phyloP scores from a whole-genome alignment of 1,139 yeast genomes.

The Magnusiomyces tetraspermus region DNA sequence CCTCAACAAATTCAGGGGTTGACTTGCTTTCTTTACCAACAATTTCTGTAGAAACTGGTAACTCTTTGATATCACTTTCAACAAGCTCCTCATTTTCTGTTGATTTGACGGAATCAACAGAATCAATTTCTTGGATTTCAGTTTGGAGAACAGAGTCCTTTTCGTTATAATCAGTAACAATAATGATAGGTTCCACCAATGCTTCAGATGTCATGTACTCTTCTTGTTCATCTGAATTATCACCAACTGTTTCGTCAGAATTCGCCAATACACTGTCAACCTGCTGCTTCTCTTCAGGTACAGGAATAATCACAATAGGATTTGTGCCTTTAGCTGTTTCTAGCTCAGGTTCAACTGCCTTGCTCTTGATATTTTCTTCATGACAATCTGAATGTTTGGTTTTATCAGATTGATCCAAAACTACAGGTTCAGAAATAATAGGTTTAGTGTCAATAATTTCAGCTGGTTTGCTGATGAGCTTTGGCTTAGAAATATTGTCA shows the following conservation, averaged over 20 bases:
- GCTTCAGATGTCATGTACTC: background rate
- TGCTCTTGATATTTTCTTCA: background rate
- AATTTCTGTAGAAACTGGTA: too few species aligned
- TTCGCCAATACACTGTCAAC: background rate
- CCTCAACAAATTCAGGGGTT: too few species aligned
- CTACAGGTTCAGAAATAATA: background rate
- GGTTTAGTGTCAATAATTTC: background rate
- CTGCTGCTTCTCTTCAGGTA: background rate
- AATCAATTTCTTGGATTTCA: background rate
- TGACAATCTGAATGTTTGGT: background rate
- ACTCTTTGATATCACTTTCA: too few species aligned
- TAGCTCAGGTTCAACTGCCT: too few species aligned
- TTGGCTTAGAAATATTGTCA: background rate
- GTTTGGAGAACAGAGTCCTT: background rate
- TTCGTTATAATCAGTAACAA: background rate
- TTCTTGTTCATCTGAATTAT: background rate
- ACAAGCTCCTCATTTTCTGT: background rate
- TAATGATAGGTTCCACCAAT: background rate
- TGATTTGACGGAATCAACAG: background rate
- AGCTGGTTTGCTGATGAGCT: background rate
- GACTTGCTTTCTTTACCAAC: too few species aligned
- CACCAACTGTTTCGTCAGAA: background rate
- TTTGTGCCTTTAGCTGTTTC: too few species aligned
- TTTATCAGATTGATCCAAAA: background rate
- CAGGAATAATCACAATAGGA: background rate